Evolutionary conservation across 495 filamentous ascomycete genomes (phyloP), one percentile per base, ranked within the genome.

Genomic region (Chaetomium fimeti): DNA sequence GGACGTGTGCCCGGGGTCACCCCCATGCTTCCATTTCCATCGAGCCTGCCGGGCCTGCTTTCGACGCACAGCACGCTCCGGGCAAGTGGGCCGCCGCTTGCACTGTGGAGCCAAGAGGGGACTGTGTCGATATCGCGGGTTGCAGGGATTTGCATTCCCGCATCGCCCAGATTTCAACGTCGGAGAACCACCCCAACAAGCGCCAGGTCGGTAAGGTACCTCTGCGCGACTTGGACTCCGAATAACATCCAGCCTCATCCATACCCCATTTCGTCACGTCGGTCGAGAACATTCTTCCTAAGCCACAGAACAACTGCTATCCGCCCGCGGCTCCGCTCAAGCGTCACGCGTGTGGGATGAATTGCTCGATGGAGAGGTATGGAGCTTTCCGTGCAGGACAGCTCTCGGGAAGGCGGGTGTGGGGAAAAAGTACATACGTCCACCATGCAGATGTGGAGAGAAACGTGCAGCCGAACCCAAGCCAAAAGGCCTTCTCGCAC

Each of bases 101-200:
- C 51, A 38, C 53, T 63, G 69, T 69, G 69, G 65, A 58, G 54
- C 67, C 38, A 60, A 27, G 58, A 70, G 62, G 16, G 32, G 0
- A 52, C 36, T 29, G 18, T 20, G 68, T 70, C 67, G 49, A 66
- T 40, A 61, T 66, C 60, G 51, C 60, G 67, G 72, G 66, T 65
- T 70, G 69, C 67, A 73, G 66, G 72, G 71, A 67, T 71, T 69
- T 57, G 58, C 67, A 64, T 65, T 71, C 70, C 66, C 62, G 70
- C 65, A 69, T 71, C 52, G 29, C 58, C 62, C 68, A 70, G 62
- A 68, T 65, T 68, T 62, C 68, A 73, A 73, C 69, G 68, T 70
- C 69, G 67, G 64, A 65, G 65, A 69, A 64, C 57, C 52, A 27
- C 28, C 66, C 71, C 69, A n/a, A n/a, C 66, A 67, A 45, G 69